Conservation (phyloP, 768 basidiomycete genomes). For the Cyclocybe aegerita region DNA sequence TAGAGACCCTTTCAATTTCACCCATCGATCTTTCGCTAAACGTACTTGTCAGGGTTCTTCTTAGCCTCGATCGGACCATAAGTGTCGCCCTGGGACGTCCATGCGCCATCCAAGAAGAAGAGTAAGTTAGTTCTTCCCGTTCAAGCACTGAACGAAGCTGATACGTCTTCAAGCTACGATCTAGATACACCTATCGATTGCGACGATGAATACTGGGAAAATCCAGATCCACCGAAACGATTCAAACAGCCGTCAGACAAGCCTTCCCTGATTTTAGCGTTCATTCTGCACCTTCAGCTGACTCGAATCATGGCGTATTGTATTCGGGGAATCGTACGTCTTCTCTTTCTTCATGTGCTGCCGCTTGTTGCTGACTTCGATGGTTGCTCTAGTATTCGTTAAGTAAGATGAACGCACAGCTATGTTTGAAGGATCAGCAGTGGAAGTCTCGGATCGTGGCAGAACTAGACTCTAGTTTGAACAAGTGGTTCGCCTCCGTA, state of each 20-base stretch:
- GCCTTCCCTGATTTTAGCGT: constrained; percentile 53
- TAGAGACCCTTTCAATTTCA: constrained; percentile 2
- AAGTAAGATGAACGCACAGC: not conserved
- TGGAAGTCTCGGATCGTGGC: not conserved
- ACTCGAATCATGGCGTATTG: constrained; percentile 62
- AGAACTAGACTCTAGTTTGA: constrained; percentile 13
- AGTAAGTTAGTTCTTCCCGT: constrained; percentile 36
- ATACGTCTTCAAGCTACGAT: constrained; percentile 55
- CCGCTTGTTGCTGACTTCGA: not conserved
- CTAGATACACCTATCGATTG: constrained; percentile 62
- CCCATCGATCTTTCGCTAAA: not conserved
- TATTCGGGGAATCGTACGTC: constrained; percentile 59
- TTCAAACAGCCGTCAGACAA: constrained; percentile 68
- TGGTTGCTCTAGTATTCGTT: not conserved
- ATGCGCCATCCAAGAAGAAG: constrained; percentile 74
- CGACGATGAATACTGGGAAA: constrained; percentile 74
- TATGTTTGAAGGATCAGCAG: not conserved
- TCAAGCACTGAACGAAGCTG: not conserved
- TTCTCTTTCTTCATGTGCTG: too few species aligned
- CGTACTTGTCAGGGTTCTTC: constrained; percentile 40
- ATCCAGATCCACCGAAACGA: constrained; percentile 48
- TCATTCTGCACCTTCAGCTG: constrained; percentile 53
- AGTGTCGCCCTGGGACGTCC: constrained; percentile 64
- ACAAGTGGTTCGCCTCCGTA: too few species aligned
- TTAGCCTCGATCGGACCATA: constrained; percentile 46